Base-by-base conservation (phyloP, 2,329 filamentous ascomycete species). In the Aureobasidium sp. region DNA sequence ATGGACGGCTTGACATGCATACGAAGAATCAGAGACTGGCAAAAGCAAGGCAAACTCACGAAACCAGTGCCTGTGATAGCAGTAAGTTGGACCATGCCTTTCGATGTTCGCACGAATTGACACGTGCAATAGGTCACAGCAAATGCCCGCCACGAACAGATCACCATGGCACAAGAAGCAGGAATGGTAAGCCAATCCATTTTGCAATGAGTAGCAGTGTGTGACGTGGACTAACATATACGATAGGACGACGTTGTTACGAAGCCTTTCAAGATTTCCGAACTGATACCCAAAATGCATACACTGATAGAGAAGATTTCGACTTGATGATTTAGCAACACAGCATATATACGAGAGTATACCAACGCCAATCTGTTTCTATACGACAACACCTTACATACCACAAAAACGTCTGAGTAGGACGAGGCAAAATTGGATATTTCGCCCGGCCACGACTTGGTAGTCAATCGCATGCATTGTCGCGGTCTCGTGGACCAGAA, bases 1-100 rank as follows among this genome's bases (percentile, higher is more conserved):
- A 91, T 91, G 88, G 88, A 92, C 67, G 89, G 89, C 42, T 83
- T 89, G 72, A 87, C 87, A 2, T 90, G 88, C 65, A 85, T 88
- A 10, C 79, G 81, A 48, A 82, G 78, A 63, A 91, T 93, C 58
- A 81, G 89, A 21, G 81, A 86, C 63, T 76, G 89, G 27, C 87
- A 92, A 71, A 75, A 75, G 51, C 78, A 83, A 59, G 84, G 84
- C 25, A 82, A 79, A 36, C 82, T 89, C 50, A 77, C 81, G 25
- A 76, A 78, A 55, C 87, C 89, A 68, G 82, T 90, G n/a, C 87
- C 87, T 2, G 89, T 90, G 65, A 88, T 91, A 66, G 87, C 86
- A 14, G 87, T 88, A 34, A 90, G 87, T 30, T 7, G 2, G 4
- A 16, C 7, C 16, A 10, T 2, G 2, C 3, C n/a, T 39, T 11